Evolutionary conservation across 192 early-diverging fungal species (phyloP), one percentile per base, ranked within the genome.

Genomic region (Coemansia interrupta): DNA sequence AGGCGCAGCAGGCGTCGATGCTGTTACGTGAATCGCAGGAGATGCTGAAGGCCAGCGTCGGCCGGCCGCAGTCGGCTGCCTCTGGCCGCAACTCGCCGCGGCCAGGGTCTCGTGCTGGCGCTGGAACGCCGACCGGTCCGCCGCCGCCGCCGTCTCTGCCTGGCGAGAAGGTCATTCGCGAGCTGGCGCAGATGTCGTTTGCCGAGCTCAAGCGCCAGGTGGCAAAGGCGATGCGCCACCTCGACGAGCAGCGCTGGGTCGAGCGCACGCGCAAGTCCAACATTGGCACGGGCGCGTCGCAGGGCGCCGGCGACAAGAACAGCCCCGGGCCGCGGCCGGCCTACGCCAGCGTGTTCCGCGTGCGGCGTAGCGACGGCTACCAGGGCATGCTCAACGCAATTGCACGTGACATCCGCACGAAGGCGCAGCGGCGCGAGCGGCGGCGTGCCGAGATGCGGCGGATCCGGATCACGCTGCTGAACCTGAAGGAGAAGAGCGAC

Each of bases 331-430:
- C 63, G 51, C 66, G 67, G 12, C 77, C 70, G 13, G 75, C 75
- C 14, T 78, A 78, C 48, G 75, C 68, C 29, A 54, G 50, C 2
- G 75, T 72, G 50, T 80, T 80, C 72, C 71, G 77, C 22, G 72
- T 80, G 51, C 63, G 77, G 47, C 79, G 86, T 23, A 66, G 68
- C 47, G 89, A 95, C 66, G 83, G 87, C 24, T 99, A 96, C 79
- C 95, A 97, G 75, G 89, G 86, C 43, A 89, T 97, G 83, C 80
- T 99, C 29, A 95, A 93, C 56, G 81, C 87, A 26, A 95, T 99
- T 68, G 97, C 91, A 0, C 78, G 87, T 28, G 96, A 97, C 58
- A 92, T 99, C 73, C 82, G 91, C 20, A 96, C 89, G 55, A 97
- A 96, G 74, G 88, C 92, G 56, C 81, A 88, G 22, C 86, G 93